Conservation (phyloP, 2,329 filamentous ascomycete genomes). For the Xylariaceae sp. region DNA sequence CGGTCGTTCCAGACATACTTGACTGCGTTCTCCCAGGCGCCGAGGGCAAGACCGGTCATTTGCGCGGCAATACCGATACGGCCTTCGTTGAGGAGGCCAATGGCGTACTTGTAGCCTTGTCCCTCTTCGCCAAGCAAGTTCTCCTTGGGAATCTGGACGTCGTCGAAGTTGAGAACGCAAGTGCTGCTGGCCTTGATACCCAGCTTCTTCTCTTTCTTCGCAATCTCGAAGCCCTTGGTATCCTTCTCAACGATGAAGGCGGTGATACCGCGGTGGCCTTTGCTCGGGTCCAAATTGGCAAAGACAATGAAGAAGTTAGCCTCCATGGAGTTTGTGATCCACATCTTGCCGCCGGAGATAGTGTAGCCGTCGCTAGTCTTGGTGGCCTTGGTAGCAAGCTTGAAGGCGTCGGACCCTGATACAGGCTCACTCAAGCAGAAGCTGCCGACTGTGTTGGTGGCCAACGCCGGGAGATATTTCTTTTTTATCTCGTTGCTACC, state of each 20-base stretch:
- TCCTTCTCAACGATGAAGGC: conserved; percentile 94
- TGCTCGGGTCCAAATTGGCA: conserved; percentile 86
- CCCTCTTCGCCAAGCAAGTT: conserved; percentile 87
- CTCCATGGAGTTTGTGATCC: conserved; percentile 98
- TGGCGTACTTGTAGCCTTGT: conserved; percentile 97
- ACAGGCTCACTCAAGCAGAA: conserved; percentile 93
- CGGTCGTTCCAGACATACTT: conserved; percentile 98
- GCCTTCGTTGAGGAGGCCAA: conserved; percentile 89
- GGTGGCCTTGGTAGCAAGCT: conserved; percentile 83
- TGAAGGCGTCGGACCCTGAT: conserved; percentile 94
- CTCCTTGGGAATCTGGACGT: conserved; percentile 83
- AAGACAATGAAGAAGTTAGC: conserved; percentile 96
- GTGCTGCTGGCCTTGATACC: conserved; percentile 95
- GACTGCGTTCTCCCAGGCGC: conserved; percentile 92
- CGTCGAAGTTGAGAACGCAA: conserved; percentile 96
- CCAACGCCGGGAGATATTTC: conserved; percentile 84
- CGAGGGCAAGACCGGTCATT: conserved; percentile 95
- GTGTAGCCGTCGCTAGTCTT: conserved; percentile 81
- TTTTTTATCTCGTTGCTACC: conserved; percentile 75
- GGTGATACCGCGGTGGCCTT: conserved; percentile 95
- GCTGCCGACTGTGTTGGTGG: conserved; percentile 84
- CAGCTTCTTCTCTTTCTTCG: conserved; percentile 99
- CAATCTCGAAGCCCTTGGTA: conserved; percentile 84
- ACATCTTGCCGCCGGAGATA: conserved; percentile 96
- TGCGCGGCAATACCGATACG: conserved; percentile 97